Conservation (phyloP, 768 basidiomycete genomes). For the Trametes cingulata region DNA sequence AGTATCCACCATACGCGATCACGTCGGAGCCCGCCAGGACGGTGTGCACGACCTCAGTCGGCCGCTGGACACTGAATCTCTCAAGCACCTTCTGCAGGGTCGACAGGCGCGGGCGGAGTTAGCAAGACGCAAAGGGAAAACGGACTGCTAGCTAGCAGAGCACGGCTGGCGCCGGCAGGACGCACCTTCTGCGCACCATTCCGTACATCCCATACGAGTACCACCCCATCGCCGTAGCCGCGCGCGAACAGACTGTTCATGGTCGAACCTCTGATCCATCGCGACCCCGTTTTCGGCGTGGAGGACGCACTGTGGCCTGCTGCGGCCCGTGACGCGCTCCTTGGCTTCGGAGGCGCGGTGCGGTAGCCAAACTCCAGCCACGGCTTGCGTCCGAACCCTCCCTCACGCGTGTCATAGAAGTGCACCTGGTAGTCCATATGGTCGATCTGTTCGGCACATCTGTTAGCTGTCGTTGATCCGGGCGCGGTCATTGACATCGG, state of each 20-base stretch:
- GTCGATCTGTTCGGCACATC: conserved; percentile 40
- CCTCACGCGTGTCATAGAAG: conserved; percentile 47
- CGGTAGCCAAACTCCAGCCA: conserved; percentile 48
- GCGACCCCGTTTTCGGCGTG: conserved; percentile 16
- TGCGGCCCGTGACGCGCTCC: conserved; percentile 14
- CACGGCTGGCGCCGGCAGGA: conserved; percentile 10
- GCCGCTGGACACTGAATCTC: conserved; percentile 34
- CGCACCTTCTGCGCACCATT: conserved; percentile 42
- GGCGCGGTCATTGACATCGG: neutral
- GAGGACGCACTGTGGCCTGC: neutral
- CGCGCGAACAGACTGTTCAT: conserved; percentile 44
- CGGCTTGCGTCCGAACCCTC: conserved; percentile 41
- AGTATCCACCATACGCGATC: conserved; percentile 41
- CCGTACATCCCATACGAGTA: conserved; percentile 53
- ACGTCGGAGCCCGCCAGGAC: conserved; percentile 41
- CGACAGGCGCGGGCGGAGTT: conserved; percentile 9
- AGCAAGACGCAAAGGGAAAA: conserved; percentile 3
- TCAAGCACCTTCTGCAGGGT: conserved; percentile 38
- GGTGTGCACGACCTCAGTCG: conserved; percentile 41
- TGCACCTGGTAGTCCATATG: conserved; percentile 51
- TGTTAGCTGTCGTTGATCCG: conserved; percentile 10
- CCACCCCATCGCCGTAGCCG: conserved; percentile 42
- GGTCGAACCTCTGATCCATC: conserved; percentile 42
- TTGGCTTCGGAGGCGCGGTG: conserved; percentile 20
- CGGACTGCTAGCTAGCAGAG: conserved; percentile 16